phyloP scores from a whole-genome alignment of 2,329 filamentous ascomycete species.

The Rhynchosporium secalis region DNA sequence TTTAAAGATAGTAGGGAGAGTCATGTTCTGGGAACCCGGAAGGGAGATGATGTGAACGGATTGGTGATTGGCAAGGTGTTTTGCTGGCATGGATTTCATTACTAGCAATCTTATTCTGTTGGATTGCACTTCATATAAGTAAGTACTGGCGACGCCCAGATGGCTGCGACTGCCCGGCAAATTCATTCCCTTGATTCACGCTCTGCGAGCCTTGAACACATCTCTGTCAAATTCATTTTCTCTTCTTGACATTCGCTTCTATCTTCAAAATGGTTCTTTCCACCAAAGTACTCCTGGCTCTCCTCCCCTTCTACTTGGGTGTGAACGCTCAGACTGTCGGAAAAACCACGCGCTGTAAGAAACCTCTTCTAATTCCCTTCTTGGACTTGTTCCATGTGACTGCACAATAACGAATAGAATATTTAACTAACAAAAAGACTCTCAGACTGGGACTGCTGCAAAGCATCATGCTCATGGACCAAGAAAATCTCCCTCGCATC shows the following conservation, averaged over 20 bases:
- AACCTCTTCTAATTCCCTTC: neutral
- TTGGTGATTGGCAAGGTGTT: neutral
- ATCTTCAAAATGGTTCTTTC: conserved; percentile 20
- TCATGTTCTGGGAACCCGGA: neutral
- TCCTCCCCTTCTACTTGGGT: conserved; percentile 36
- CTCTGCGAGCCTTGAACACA: too few relatives aligned
- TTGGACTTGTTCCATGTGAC: neutral
- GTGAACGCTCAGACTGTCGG: conserved; percentile 29
- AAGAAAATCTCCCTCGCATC: conserved; percentile 53
- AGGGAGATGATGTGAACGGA: neutral
- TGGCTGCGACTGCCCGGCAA: neutral
- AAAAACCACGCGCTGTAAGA: conserved; percentile 43
- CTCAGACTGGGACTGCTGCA: conserved; percentile 65
- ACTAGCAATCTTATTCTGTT: neutral
- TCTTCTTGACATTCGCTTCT: neutral
- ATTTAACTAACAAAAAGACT: neutral
- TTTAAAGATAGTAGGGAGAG: neutral
- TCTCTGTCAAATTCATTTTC: neutral
- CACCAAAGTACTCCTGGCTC: conserved; percentile 26
- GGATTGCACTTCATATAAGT: neutral
- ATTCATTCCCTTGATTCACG: neutral
- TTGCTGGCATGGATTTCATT: neutral
- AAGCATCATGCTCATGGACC: conserved; percentile 64
- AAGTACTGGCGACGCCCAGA: too few relatives aligned
- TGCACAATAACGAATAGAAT: neutral